These are phyloP conservation scores for Phytophthora pluvialis DNA, from an alignment of 352 stramenopile species.

Conservation along the genomic window DNA sequence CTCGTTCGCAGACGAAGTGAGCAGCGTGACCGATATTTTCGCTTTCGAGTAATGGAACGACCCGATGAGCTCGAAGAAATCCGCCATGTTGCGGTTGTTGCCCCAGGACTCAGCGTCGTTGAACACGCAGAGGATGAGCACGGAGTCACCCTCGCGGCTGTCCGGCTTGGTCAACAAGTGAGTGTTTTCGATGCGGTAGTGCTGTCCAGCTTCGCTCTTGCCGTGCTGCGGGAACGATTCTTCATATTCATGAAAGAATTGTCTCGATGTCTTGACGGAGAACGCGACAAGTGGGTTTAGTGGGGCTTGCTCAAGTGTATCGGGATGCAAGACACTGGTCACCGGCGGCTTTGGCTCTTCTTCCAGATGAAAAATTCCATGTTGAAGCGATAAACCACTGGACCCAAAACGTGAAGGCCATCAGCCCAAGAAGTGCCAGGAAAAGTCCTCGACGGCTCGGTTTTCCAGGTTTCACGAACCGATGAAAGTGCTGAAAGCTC, in stretches of 20 bases:
- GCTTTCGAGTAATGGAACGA: conserved; percentile 35
- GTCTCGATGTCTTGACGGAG: conserved; percentile 3
- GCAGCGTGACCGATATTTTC: conserved; percentile 44
- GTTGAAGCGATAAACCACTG: not conserved
- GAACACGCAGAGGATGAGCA: conserved; percentile 39
- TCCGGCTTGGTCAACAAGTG: conserved; percentile 1
- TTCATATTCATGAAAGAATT: conserved; percentile 13
- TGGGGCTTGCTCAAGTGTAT: conserved; percentile 13
- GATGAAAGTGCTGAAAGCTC: not conserved
- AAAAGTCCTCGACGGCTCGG: conserved; percentile 14
- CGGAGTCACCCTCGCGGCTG: conserved; percentile 18
- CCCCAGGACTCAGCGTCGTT: conserved; percentile 46
- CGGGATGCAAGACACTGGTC: conserved; percentile 23
- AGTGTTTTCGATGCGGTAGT: conserved; percentile 30
- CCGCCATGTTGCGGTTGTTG: conserved; percentile 15
- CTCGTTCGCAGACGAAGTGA: conserved; percentile 43
- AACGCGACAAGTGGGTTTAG: conserved; percentile 21
- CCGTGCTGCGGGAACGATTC: conserved; percentile 28
- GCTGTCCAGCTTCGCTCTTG: conserved; percentile 23
- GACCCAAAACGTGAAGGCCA: not conserved
- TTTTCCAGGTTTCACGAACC: not conserved
- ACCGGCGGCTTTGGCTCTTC: not conserved
- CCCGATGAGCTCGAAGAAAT: conserved; percentile 42
- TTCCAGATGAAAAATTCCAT: conserved; percentile 1
- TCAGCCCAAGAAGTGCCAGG: not conserved